Conservation (phyloP, 2,329 filamentous ascomycete genomes). For the Emmonsiellopsis sp. region DNA sequence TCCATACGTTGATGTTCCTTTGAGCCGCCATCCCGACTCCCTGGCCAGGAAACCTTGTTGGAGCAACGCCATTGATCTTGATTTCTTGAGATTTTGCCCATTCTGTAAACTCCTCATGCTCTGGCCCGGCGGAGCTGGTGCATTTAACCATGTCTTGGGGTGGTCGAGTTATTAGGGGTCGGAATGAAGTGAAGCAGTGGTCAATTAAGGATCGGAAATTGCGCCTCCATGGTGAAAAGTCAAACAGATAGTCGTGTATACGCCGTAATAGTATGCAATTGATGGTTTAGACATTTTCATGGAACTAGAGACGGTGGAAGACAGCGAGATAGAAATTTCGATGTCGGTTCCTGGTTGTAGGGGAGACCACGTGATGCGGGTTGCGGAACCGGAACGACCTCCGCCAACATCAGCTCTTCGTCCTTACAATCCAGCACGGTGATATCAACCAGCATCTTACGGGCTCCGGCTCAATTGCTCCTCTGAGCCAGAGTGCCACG, state of each 20-base stretch:
- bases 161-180: neutral
- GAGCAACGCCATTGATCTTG: constrained; percentile 56
- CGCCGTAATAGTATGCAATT: too few relatives aligned
- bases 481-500: neutral
- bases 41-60: constrained; percentile 58
- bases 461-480: neutral
- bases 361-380: too few relatives aligned
- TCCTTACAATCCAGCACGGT: neutral
- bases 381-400: too few relatives aligned
- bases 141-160: constrained; percentile 1
- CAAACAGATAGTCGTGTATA: too few relatives aligned
- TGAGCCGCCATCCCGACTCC: constrained; percentile 73
- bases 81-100: constrained; percentile 63
- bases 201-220: too few relatives aligned
- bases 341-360: too few relatives aligned
- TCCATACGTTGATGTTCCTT: constrained; percentile 52
- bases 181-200: too few relatives aligned
- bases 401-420: too few relatives aligned
- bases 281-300: too few relatives aligned
- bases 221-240: too few relatives aligned
- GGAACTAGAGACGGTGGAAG: too few relatives aligned
- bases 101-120: constrained; percentile 48
- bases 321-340: too few relatives aligned
- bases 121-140: constrained; percentile 19
- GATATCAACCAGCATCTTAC: neutral